phyloP scores from a whole-genome alignment of 169 alveolate genomes.

The Plasmodium gallinaceum region DNA sequence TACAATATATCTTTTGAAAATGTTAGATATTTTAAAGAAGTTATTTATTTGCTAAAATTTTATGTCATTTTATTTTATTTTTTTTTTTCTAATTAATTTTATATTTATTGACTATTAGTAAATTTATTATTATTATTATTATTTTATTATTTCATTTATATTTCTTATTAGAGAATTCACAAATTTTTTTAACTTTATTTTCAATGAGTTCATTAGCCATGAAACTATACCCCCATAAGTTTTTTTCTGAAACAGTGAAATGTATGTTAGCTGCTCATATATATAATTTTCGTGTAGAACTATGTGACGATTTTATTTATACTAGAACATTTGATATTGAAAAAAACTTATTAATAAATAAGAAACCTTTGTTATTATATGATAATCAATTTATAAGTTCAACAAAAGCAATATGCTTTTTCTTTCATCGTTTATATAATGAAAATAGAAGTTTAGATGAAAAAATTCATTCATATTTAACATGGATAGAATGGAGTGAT shows the following conservation, averaged over 20 bases:
- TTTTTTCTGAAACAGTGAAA: constrained; percentile 34
- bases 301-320: constrained; percentile 59
- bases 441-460: constrained; percentile 27
- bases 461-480: constrained; percentile 24
- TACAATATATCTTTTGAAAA: too few relatives aligned
- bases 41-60: too few relatives aligned
- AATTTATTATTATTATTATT: too few relatives aligned
- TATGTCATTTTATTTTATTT: too few relatives aligned
- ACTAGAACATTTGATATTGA: constrained; percentile 37
- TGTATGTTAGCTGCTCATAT: constrained; percentile 76
- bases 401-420: constrained; percentile 70
- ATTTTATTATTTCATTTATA: too few relatives aligned
- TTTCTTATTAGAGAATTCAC: too few relatives aligned
- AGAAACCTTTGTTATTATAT: constrained; percentile 48
- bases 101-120: too few relatives aligned
- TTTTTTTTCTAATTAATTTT: too few relatives aligned
- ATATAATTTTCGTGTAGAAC: constrained; percentile 47
- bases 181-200: neutral
- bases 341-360: constrained; percentile 27
- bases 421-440: constrained; percentile 69
- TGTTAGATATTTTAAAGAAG: too few relatives aligned
- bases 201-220: neutral
- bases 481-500: constrained; percentile 78
- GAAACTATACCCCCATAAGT: constrained; percentile 68
- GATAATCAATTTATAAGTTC: constrained; percentile 59